Evolutionary conservation across 257 asterid species (phyloP), one percentile per base, ranked within the genome.

Genomic region (Sherardia arvensis): DNA sequence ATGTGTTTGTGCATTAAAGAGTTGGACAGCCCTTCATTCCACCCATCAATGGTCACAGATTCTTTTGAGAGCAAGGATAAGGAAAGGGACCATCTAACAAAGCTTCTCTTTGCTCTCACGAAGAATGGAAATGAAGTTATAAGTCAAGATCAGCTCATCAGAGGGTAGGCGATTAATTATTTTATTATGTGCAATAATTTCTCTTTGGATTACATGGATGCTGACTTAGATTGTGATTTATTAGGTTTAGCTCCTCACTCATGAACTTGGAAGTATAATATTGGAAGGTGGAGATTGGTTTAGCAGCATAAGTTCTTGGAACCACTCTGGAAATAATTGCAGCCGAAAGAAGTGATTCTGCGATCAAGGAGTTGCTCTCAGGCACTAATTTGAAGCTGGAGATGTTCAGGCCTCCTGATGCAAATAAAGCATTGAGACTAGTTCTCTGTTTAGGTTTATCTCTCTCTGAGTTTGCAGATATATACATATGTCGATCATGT

Each of bases 1-100:
- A 61, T 65, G 59, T 65, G 57, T 40, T 64, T 86, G 61, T 82
- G 98, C 75, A 77, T 91, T 75, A 91, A 80, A 76, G 98, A 91
- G 7, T 69, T 91, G 76, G 85, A 88, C 65, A 33, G 88, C 55
- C 90, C 95, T 20, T 74, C 78, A 80, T 86, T 84, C 71, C 77
- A 88, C 74, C 93, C 98, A 23, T 78, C 90, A 12, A 86, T 91
- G 95, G 76, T 93, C 32, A 79, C 65, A 0, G 94, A 93, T 71
- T 93, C 99, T 34, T 93, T 93, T 28, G 99, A 90, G 82, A 82
- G 86, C 82, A 92, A 85, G 79, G 97, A 87, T 69, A 61, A 66
- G 82, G 95, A 88, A 73, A 80, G 87, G 71, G 89, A 83, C 53
- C 81, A 81, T 49, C 74, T 92, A 71, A 74, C 93, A n/a, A 81